phyloP scores from a whole-genome alignment of 1,284 basidiomycete species.

The Ustilago esculenta region DNA sequence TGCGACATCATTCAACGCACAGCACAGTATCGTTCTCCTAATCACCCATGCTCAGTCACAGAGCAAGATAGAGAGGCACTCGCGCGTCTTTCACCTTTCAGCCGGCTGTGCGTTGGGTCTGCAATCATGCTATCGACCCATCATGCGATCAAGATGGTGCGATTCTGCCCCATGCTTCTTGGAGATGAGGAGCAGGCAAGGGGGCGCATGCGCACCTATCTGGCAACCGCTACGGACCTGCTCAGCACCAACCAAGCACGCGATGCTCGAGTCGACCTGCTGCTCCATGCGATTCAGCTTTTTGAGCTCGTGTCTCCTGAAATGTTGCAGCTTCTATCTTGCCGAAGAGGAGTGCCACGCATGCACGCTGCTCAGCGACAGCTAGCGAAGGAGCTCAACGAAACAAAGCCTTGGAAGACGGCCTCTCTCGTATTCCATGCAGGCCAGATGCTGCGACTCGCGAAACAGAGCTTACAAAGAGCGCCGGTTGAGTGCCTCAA shows the following conservation, averaged over 20 bases:
- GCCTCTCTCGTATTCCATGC: conserved; percentile 12
- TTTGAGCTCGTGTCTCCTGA: conserved; percentile 18
- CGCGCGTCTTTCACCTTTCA: conserved; percentile 12
- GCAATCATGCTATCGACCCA: conserved; percentile 17
- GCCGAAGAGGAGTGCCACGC: conserved; percentile 14
- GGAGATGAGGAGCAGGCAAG: conserved; percentile 12
- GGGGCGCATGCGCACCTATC: conserved; percentile 4
- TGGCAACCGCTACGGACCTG: conserved; percentile 12
- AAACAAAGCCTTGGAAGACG: conserved; percentile 7
- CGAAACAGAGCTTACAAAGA: conserved; percentile 17
- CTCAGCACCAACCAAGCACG: conserved; percentile 11
- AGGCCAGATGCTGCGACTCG: conserved; percentile 14
- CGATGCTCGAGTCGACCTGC: conserved; percentile 16
- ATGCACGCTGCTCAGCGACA: conserved; percentile 14
- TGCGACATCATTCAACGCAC: conserved; percentile 11
- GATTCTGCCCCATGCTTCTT: conserved; percentile 19
- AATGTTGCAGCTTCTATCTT: conserved; percentile 20
- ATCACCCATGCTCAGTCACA: neutral
- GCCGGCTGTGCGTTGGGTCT: conserved; percentile 17
- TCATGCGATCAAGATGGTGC: conserved; percentile 20
- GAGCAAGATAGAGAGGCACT: conserved; percentile 2
- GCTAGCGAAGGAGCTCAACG: conserved; percentile 8
- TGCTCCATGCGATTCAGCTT: conserved; percentile 20
- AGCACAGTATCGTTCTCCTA: neutral
- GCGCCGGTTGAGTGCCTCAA: conserved; percentile 20